phyloP scores from a whole-genome alignment of 2,329 filamentous ascomycete species.

The Diaporthe humulicola region DNA sequence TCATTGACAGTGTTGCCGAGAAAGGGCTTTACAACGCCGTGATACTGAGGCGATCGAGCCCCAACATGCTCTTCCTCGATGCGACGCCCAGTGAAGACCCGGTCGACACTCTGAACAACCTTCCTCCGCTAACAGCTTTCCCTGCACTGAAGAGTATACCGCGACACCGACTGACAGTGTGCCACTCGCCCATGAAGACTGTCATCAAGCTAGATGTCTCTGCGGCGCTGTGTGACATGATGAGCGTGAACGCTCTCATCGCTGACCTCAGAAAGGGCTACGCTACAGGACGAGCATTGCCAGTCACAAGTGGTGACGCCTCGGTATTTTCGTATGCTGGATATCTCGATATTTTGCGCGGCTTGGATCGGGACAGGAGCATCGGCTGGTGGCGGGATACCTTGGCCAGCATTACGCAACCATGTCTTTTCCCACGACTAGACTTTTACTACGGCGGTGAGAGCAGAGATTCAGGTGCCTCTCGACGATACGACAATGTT shows the following conservation, averaged over 20 bases:
- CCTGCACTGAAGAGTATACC: constrained; percentile 53
- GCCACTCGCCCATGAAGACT: constrained; percentile 57
- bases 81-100: constrained; percentile 55
- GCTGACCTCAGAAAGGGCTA: constrained; percentile 62
- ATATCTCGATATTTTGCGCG: constrained; percentile 54
- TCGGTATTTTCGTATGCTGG: constrained; percentile 53
- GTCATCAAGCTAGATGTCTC: constrained; percentile 65
- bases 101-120: constrained; percentile 53
- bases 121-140: constrained; percentile 56
- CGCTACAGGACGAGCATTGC: constrained; percentile 53
- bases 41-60: constrained; percentile 60
- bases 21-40: constrained; percentile 65
- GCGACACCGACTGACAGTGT: constrained; percentile 64
- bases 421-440: constrained; percentile 62
- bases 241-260: constrained; percentile 61
- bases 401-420: constrained; percentile 51
- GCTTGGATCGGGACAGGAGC: constrained; percentile 50
- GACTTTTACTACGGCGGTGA: constrained; percentile 43
- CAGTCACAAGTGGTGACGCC: constrained; percentile 41
- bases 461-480: constrained; percentile 31
- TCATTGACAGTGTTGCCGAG: constrained; percentile 63
- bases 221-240: constrained; percentile 63
- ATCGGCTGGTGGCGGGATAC: constrained; percentile 61
- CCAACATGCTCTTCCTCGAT: constrained; percentile 67
- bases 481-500: constrained; percentile 50